Evolutionary conservation across 2,329 filamentous ascomycete species (phyloP).

Genomic region (Fusarium multiceps): DNA sequence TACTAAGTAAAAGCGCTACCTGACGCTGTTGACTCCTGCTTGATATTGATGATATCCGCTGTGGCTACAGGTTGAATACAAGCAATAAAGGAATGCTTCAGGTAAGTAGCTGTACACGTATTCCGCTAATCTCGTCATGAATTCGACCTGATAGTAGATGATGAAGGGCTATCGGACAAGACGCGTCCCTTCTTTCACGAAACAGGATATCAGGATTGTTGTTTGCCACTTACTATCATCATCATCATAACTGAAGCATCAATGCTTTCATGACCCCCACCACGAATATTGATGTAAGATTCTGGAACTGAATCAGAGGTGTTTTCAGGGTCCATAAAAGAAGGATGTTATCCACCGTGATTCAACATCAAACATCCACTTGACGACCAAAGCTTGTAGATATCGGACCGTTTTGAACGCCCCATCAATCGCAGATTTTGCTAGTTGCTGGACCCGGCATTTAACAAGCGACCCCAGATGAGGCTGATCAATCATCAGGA

Average conservation of each 20-base stretch:
- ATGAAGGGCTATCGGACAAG: not conserved
- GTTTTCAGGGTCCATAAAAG: slow-evolving; percentile 20
- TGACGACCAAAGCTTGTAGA: slow-evolving; percentile 6
- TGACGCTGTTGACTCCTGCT: not conserved
- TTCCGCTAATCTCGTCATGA: not conserved
- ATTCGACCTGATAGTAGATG: not conserved
- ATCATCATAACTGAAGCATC: not conserved
- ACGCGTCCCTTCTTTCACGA: not conserved
- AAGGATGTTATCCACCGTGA: slow-evolving; percentile 20
- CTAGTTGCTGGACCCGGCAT: slow-evolving; percentile 11
- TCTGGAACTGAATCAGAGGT: slow-evolving; percentile 17
- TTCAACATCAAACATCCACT: slow-evolving; percentile 30
- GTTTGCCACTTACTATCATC: not conserved
- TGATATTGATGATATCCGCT: not conserved
- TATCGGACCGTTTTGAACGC: slow-evolving; percentile 38
- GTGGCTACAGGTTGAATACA: not conserved
- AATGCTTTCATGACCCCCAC: not conserved
- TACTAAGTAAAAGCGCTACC: not conserved
- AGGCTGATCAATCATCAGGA: slow-evolving; percentile 7
- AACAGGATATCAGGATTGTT: not conserved
- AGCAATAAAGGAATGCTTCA: not conserved
- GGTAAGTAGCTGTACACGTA: not conserved
- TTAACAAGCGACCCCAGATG: slow-evolving; percentile 18
- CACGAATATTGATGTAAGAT: not conserved
- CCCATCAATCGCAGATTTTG: slow-evolving; percentile 18